Conservation (phyloP, 106 monocot genomes). For the Agapanthus africanus region DNA sequence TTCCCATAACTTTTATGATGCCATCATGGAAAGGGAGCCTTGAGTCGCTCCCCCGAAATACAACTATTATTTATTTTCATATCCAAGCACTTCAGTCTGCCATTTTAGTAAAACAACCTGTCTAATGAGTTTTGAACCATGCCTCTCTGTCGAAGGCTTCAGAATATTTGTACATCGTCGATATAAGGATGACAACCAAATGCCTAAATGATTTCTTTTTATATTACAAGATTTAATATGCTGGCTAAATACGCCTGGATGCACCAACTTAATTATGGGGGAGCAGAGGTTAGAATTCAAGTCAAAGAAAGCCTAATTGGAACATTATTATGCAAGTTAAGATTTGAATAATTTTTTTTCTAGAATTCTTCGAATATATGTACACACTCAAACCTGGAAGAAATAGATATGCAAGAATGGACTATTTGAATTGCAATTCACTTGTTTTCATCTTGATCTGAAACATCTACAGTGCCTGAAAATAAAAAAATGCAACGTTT, state of each 20-base stretch:
- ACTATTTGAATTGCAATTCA: background rate
- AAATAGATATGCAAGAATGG: too few relatives aligned
- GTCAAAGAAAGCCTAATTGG: background rate
- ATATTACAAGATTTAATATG: too few relatives aligned
- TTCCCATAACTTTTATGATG: background rate
- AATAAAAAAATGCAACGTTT: background rate
- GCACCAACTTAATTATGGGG: background rate
- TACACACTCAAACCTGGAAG: background rate
- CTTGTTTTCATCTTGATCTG: background rate
- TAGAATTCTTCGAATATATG: background rate
- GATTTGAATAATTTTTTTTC: background rate
- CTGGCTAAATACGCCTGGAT: background rate
- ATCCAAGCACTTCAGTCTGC: too few relatives aligned
- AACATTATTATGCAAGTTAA: background rate
- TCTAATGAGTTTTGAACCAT: background rate
- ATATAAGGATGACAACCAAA: background rate
- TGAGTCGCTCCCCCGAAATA: background rate
- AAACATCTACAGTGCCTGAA: background rate
- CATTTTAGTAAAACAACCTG: background rate
- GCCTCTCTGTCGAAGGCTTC: background rate
- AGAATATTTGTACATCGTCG: background rate
- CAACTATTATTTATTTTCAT: background rate
- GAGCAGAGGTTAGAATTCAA: background rate
- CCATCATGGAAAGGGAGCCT: background rate
- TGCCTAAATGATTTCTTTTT: background rate